Conservation (phyloP, 306 rosid species). For the Quercus glauca region DNA sequence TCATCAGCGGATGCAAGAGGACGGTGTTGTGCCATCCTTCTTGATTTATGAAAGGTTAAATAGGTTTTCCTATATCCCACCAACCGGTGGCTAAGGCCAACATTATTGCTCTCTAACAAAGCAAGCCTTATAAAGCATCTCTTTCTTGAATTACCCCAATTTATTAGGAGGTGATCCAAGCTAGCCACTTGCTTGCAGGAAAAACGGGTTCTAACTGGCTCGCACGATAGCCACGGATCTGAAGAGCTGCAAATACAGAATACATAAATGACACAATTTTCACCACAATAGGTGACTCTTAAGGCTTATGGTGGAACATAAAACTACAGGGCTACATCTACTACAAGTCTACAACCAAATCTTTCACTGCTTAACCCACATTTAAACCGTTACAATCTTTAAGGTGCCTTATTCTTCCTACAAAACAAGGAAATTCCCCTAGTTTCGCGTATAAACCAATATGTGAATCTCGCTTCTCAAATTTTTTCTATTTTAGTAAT, state of each 20-base stretch:
- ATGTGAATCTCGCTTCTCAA: background rate
- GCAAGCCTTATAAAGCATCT: slow-evolving; percentile 48
- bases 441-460: background rate
- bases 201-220: slow-evolving; percentile 23
- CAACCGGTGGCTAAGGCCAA: slow-evolving; percentile 17
- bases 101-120: slow-evolving; percentile 34
- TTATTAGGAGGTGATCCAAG: slow-evolving; percentile 43
- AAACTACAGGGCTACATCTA: background rate
- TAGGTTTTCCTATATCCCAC: slow-evolving; percentile 41
- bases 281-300: background rate
- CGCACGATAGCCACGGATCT: slow-evolving; percentile 31
- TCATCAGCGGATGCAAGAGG: slow-evolving; percentile 75
- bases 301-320: slow-evolving; percentile 1
- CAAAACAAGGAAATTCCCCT: background rate
- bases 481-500: background rate
- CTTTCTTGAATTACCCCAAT: slow-evolving; percentile 68
- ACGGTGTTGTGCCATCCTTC: slow-evolving; percentile 31
- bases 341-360: background rate
- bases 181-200: slow-evolving; percentile 41
- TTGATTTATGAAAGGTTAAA: slow-evolving; percentile 39
- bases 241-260: slow-evolving; percentile 47
- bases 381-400: background rate
- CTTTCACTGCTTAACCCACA: background rate
- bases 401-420: background rate
- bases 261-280: background rate